Conservation (phyloP, 495 filamentous ascomycete genomes). For the Neurospora sp. region DNA sequence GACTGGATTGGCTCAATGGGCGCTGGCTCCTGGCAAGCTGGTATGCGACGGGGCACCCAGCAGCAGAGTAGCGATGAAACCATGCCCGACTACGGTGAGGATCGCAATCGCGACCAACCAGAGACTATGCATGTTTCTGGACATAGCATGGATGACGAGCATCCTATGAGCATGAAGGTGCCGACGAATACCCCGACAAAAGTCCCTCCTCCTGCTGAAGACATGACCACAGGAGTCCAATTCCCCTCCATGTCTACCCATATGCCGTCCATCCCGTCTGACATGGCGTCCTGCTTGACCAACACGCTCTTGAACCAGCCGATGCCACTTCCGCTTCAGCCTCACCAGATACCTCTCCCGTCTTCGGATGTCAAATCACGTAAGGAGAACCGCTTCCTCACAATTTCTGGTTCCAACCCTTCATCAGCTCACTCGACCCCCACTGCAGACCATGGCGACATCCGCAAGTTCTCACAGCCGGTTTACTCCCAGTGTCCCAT, state of each 20-base stretch:
- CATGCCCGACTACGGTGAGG: constrained; percentile 31
- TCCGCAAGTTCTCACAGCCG: constrained; percentile 28
- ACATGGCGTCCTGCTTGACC: constrained; percentile 30
- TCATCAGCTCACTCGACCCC: constrained; percentile 7
- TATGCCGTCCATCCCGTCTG: constrained; percentile 13
- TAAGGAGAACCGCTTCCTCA: constrained; percentile 27
- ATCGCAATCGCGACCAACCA: constrained; percentile 1
- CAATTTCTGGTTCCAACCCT: constrained; percentile 1
- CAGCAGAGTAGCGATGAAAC: constrained; percentile 26
- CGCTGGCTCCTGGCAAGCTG: background rate
- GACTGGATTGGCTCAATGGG: constrained; percentile 25
- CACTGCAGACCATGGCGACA: constrained; percentile 13
- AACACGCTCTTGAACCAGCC: constrained; percentile 38
- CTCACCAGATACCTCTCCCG: constrained; percentile 16
- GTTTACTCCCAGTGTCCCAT: constrained; percentile 2
- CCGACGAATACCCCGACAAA: constrained; percentile 32
- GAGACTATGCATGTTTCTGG: constrained; percentile 22
- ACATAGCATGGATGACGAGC: constrained; percentile 22
- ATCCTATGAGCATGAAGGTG: constrained; percentile 20
- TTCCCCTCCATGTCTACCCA: constrained; percentile 3
- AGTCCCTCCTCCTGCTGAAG: background rate
- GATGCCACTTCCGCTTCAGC: constrained; percentile 23
- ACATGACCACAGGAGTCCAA: constrained; percentile 1
- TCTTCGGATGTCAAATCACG: constrained; percentile 28
- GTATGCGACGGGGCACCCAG: constrained; percentile 9